Evolutionary conservation across 805 yeast species (phyloP).

Genomic region (Naumovozyma castellii): DNA sequence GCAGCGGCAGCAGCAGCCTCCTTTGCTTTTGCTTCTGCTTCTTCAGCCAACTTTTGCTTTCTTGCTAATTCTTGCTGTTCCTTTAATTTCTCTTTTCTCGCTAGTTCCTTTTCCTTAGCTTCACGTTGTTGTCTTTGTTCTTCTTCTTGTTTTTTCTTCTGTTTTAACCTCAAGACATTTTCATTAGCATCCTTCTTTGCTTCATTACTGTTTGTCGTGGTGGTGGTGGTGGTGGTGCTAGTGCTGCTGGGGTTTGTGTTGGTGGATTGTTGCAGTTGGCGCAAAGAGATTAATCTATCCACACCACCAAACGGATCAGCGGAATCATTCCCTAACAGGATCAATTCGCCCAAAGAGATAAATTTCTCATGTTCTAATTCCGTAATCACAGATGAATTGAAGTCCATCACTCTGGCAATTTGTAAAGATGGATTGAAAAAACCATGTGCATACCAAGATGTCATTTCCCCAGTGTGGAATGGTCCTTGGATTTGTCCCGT

Average conservation of each 20-base stretch:
- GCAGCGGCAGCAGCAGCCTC: not conserved
- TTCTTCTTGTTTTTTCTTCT: constrained; percentile 1
- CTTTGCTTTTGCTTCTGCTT: constrained; percentile 2
- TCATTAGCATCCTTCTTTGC: no score
- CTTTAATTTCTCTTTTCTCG: constrained; percentile 10
- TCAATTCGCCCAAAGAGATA: constrained; percentile 20
- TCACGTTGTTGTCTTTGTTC: constrained; percentile 6
- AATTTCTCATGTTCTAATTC: constrained; percentile 21
- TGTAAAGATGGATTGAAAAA: constrained; percentile 50
- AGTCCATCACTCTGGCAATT: constrained; percentile 38
- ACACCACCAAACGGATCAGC: constrained; percentile 21
- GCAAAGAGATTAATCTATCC: constrained; percentile 10
- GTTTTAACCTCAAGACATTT: no score
- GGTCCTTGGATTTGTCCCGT: constrained; percentile 77
- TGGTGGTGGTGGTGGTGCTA: no score
- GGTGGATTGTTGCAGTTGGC: no score
- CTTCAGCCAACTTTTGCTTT: constrained; percentile 2
- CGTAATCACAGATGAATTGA: constrained; percentile 18
- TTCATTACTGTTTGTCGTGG: no score
- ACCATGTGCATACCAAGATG: constrained; percentile 61
- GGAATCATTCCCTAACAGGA: constrained; percentile 16
- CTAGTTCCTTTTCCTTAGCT: not conserved
- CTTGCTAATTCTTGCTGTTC: constrained; percentile 5
- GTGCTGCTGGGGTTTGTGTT: no score
- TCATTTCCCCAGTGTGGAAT: constrained; percentile 65